These are phyloP conservation scores for Trichoderma sp. DNA, from an alignment of 2,329 filamentous ascomycete genomes.

Conservation along the genomic window DNA sequence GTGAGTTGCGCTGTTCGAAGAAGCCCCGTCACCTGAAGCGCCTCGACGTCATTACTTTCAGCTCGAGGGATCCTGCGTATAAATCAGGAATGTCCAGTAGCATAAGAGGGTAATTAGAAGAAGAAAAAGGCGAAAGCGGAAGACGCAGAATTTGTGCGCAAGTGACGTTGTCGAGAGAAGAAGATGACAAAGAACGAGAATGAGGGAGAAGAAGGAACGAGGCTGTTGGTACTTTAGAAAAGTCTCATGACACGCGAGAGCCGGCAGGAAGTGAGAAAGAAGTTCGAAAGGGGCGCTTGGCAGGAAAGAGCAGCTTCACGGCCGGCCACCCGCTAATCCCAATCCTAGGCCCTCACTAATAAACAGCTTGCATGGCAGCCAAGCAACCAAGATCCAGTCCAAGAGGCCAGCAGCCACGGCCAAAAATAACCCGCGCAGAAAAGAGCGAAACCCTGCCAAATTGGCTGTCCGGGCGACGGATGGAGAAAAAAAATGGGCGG, in stretches of 20 bases:
- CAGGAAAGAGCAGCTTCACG: slow-evolving; percentile 20
- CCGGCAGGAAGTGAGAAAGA: slow-evolving; percentile 18
- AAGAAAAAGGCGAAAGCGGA: neutral
- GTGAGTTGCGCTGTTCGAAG: slow-evolving; percentile 12
- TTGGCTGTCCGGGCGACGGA: slow-evolving; percentile 29
- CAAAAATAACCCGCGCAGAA: slow-evolving; percentile 5
- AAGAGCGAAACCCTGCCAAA: neutral
- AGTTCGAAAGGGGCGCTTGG: slow-evolving; percentile 20
- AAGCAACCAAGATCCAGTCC: neutral
- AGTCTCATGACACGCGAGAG: slow-evolving; percentile 15
- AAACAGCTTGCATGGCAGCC: neutral
- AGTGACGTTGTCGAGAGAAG: neutral
- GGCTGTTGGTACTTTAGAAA: slow-evolving; percentile 14
- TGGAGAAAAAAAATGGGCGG: slow-evolving; percentile 11
- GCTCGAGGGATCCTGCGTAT: neutral
- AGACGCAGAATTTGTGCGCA: neutral
- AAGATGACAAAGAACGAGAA: neutral
- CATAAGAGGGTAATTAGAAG: neutral
- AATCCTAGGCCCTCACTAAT: neutral
- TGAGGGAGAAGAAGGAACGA: neutral
- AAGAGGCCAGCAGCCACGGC: neutral
- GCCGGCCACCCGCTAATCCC: neutral
- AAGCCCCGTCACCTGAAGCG: slow-evolving; percentile 17
- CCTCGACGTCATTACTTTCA: slow-evolving; percentile 21
- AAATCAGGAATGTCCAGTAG: neutral